A percentile compares a stretch with the other conserved stretches of the same genome.
Conservation (phyloP, 495 filamentous ascomycete species). For the Penicillium diatomitis region DNA sequence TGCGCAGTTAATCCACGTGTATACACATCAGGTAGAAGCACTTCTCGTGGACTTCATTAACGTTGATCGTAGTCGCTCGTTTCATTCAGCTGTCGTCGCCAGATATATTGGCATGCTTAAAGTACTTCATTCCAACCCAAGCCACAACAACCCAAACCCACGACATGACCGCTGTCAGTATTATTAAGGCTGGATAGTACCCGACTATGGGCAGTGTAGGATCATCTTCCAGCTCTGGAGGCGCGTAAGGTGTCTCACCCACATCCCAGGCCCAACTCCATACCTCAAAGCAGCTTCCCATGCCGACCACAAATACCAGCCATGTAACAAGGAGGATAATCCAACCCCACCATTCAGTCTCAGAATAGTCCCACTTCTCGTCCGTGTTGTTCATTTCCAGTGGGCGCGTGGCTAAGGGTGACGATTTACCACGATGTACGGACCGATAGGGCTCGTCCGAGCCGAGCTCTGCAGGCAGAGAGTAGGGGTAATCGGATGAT, state of each 20-base stretch:
- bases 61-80: not conserved
- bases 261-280: constrained; percentile 99
- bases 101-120: constrained; percentile 86
- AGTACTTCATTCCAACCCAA: constrained; percentile 99
- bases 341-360: constrained; percentile 97
- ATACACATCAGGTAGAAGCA: not conserved
- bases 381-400: constrained; percentile 28
- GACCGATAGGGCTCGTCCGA: constrained; percentile 24
- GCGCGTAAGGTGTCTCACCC: constrained; percentile 88
- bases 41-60: not conserved
- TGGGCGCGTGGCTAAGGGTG: constrained; percentile 46
- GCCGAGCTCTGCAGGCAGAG: constrained; percentile 29
- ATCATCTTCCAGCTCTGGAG: constrained; percentile 87
- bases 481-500: constrained; percentile 53
- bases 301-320: constrained; percentile 89
- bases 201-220: constrained; percentile 88
- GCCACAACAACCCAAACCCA: constrained; percentile 98
- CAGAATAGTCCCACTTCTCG: constrained; percentile 70
- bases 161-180: constrained; percentile 88
- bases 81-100: constrained; percentile 41
- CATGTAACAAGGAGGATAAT: constrained; percentile 82
- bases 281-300: constrained; percentile 92
- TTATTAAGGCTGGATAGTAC: constrained; percentile 91
- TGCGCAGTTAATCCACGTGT: no score
- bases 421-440: constrained; percentile 46